phyloP scores from a whole-genome alignment of 1,139 yeast genomes.

The Eremothecium sinecaudum region DNA sequence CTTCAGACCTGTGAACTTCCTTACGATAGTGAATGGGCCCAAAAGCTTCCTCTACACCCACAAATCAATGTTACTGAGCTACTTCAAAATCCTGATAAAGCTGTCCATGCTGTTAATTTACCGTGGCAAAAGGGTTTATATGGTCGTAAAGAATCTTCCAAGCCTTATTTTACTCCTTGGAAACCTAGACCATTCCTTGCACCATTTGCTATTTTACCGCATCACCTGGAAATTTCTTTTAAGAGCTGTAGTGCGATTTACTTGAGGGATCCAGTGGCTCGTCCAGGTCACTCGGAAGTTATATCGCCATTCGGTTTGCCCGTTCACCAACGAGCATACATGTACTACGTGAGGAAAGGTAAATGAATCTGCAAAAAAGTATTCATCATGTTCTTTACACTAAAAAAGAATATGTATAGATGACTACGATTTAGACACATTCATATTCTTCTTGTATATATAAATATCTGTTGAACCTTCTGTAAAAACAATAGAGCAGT shows the following conservation, averaged over 20 bases:
- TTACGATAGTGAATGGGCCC: conserved; percentile 51
- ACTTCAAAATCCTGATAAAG: conserved; percentile 46
- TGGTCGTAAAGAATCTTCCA: conserved; percentile 69
- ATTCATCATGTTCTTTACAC: no score
- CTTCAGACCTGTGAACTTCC: conserved; percentile 30
- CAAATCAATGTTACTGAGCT: conserved; percentile 45
- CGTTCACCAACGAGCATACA: conserved; percentile 88
- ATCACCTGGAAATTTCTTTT: conserved; percentile 83
- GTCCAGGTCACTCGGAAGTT: conserved; percentile 95
- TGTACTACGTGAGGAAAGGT: conserved; percentile 83
- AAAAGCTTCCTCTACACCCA: conserved; percentile 41
- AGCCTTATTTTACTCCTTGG: conserved; percentile 94
- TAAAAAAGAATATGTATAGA: no score
- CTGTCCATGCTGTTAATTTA: conserved; percentile 36
- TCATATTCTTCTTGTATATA: conserved; percentile 4
- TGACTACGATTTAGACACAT: no score
- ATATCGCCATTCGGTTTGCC: conserved; percentile 80
- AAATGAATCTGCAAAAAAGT: conserved; percentile 32
- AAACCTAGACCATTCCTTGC: conserved; percentile 87
- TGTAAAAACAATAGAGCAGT: no score
- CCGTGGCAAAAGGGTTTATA: conserved; percentile 68
- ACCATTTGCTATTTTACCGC: conserved; percentile 85
- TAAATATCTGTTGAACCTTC: no score
- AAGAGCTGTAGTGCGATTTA: conserved; percentile 91
- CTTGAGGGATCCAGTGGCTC: conserved; percentile 90